Conservation (phyloP, 1,284 basidiomycete species). For the Tilletia indica region DNA sequence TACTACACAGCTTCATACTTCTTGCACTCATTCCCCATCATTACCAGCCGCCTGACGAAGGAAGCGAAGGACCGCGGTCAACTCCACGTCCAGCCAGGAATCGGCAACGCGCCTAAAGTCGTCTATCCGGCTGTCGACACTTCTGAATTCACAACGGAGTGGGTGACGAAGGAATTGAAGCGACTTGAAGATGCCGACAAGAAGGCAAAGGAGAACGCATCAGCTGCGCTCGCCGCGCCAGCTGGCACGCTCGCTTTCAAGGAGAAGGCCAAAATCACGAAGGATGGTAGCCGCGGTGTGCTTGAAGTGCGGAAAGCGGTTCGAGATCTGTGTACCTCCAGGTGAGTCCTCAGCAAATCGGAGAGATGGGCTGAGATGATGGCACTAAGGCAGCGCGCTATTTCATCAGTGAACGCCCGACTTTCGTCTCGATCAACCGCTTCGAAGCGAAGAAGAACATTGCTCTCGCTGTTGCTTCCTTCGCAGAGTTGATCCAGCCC, state of each 20-base stretch:
- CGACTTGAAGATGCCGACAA: constrained; percentile 60
- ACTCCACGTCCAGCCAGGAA: not conserved
- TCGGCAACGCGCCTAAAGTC: constrained; percentile 63
- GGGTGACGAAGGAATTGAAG: constrained; percentile 29
- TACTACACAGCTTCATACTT: constrained; percentile 72
- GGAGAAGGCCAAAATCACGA: constrained; percentile 5
- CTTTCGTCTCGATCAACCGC: constrained; percentile 84
- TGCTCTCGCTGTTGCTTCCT: constrained; percentile 76
- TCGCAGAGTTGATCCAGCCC: constrained; percentile 59
- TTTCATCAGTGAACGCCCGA: constrained; percentile 62
- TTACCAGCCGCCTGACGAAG: not conserved
- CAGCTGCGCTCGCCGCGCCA: not conserved
- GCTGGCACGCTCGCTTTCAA: constrained; percentile 6
- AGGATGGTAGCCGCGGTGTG: constrained; percentile 10
- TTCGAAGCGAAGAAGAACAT: constrained; percentile 95
- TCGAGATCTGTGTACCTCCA: constrained; percentile 11
- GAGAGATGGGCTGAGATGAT: too few species aligned
- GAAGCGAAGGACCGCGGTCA: not conserved
- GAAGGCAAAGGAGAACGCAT: constrained; percentile 27
- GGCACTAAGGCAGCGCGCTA: too few species aligned
- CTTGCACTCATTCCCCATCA: constrained; percentile 65
- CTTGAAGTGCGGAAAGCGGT: not conserved
- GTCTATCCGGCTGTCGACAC: constrained; percentile 81
- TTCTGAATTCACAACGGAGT: constrained; percentile 24
- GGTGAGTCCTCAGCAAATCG: not conserved